Evolutionary conservation across 176 grass and related monocot species (phyloP).

Genomic region (Aegilops bicornis): DNA sequence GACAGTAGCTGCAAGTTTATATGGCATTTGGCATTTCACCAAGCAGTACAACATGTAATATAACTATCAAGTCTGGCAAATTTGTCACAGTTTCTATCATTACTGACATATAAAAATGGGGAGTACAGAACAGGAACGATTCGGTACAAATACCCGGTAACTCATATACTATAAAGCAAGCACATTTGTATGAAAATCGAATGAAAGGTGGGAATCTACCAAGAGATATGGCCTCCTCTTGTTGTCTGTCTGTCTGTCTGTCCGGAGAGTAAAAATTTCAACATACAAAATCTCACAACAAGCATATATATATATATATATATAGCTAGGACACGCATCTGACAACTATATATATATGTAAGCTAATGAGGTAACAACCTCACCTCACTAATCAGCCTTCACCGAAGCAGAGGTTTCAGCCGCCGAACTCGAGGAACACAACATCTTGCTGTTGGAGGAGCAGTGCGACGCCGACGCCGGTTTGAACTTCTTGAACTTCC

Average conservation of each 20-base stretch:
- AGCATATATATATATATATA: slow-evolving; percentile 39
- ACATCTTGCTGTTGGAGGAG: slow-evolving; percentile 68
- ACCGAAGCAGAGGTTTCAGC: slow-evolving; percentile 48
- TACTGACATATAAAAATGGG: slow-evolving; percentile 21
- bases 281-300: slow-evolving; percentile 70
- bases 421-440: slow-evolving; percentile 45
- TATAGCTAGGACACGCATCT: slow-evolving; percentile 42
- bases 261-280: slow-evolving; percentile 35
- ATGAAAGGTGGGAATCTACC: slow-evolving; percentile 41
- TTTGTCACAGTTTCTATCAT: slow-evolving; percentile 19
- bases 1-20: neutral
- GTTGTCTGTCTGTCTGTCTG: slow-evolving; percentile 13
- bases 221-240: slow-evolving; percentile 38
- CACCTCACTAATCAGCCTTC: slow-evolving; percentile 57
- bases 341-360: slow-evolving; percentile 36
- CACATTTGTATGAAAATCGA: slow-evolving; percentile 52
- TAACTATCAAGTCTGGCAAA: slow-evolving; percentile 14
- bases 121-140: slow-evolving; percentile 26
- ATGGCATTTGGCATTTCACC: neutral
- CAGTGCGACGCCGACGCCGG: slow-evolving; percentile 35
- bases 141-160: slow-evolving; percentile 37
- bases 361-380: slow-evolving; percentile 31
- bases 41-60: neutral
- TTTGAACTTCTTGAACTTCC: slow-evolving; percentile 86
- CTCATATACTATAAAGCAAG: slow-evolving; percentile 45